These are phyloP conservation scores for Spergularia marina DNA, from an alignment of 148 eudicot species.

Conservation along the genomic window DNA sequence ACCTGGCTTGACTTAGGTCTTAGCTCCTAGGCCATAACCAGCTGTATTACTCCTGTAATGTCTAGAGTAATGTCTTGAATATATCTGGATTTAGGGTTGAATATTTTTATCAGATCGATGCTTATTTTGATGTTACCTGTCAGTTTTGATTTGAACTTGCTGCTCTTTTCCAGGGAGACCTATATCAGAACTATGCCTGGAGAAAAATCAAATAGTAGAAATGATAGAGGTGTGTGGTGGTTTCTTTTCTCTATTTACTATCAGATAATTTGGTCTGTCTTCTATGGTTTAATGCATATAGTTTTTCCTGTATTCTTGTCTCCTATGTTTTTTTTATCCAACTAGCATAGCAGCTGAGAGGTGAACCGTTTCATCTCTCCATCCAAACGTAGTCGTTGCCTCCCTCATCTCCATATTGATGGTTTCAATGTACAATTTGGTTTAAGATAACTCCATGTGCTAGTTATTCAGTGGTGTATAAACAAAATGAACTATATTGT, in stretches of 20 bases:
- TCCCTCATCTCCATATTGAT: neutral
- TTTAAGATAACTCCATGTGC: neutral
- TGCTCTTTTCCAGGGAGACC: constrained; percentile 64
- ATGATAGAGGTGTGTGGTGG: constrained; percentile 76
- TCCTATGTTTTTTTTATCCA: neutral
- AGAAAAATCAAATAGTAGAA: constrained; percentile 93
- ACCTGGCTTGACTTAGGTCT: neutral
- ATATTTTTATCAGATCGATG: neutral
- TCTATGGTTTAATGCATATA: neutral
- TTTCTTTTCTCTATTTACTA: neutral
- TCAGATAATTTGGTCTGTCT: neutral
- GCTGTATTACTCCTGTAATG: neutral
- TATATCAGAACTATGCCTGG: constrained; percentile 84
- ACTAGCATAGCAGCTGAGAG: neutral
- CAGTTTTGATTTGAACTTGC: constrained; percentile 6
- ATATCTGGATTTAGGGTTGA: neutral
- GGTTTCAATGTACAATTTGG: neutral
- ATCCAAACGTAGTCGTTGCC: neutral
- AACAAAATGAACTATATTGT: neutral
- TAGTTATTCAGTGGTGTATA: neutral
- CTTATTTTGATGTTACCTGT: constrained; percentile 6
- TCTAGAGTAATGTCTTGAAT: neutral
- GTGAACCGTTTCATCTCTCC: neutral
- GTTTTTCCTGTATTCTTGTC: no score
- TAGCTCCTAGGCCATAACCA: neutral